Conservation (phyloP, 345 rosid species). For the Boechera retrofracta region DNA sequence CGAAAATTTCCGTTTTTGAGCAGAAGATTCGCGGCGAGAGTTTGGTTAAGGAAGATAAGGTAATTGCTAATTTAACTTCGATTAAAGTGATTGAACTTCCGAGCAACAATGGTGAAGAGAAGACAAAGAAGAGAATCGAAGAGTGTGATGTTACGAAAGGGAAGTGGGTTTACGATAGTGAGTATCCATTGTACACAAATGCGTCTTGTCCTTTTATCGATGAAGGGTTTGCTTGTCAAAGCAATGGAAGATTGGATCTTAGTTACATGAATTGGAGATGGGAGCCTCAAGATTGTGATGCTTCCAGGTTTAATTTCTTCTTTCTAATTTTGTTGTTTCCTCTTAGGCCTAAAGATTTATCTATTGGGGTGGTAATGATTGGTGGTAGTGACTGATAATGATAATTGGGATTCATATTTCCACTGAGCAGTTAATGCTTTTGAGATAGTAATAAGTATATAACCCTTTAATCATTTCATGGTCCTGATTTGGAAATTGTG, state of each 20-base stretch:
- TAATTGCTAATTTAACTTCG: slow-evolving; percentile 33
- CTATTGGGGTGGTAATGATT: slow-evolving; percentile 8
- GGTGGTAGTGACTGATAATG: slow-evolving; percentile 13
- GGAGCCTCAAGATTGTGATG: slow-evolving; percentile 76
- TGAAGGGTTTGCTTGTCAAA: slow-evolving; percentile 84
- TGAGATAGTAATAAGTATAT: background rate
- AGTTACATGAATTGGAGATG: slow-evolving; percentile 85
- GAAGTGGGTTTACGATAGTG: slow-evolving; percentile 80
- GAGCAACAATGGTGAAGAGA: slow-evolving; percentile 39
- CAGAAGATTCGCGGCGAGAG: slow-evolving; percentile 26
- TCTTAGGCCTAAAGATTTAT: background rate
- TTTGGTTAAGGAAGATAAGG: slow-evolving; percentile 31
- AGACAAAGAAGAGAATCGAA: slow-evolving; percentile 43
- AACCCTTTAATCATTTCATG: background rate
- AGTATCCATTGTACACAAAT: slow-evolving; percentile 75
- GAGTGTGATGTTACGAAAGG: slow-evolving; percentile 76
- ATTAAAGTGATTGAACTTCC: slow-evolving; percentile 47
- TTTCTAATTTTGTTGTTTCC: slow-evolving; percentile 24
- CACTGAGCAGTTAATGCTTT: background rate
- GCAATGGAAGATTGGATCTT: slow-evolving; percentile 77
- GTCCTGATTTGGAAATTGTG: slow-evolving; percentile 27
- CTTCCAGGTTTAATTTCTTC: slow-evolving; percentile 61
- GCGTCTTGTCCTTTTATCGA: slow-evolving; percentile 86
- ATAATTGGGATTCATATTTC: background rate
- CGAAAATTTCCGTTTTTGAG: slow-evolving; percentile 41